phyloP scores from a whole-genome alignment of 306 rosid genomes.

The Quercus suber region DNA sequence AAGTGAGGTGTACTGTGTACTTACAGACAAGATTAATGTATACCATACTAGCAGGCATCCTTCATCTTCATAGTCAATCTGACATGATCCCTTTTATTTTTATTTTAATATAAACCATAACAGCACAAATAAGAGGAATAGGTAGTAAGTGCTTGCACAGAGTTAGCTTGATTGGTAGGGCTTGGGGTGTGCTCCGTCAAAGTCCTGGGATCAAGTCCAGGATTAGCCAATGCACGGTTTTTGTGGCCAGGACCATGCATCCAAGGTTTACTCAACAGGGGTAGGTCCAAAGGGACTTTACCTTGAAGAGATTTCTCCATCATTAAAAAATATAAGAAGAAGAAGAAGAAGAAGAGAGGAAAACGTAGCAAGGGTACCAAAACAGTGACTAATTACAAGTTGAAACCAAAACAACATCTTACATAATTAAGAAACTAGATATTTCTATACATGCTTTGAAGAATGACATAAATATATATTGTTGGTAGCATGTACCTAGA shows the following conservation, averaged over 20 bases:
- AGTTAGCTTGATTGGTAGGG: too few species aligned
- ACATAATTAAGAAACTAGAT: not conserved
- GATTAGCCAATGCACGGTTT: too few species aligned
- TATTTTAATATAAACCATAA: not conserved
- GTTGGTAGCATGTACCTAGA: constrained; percentile 62
- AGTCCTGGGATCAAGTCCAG: too few species aligned
- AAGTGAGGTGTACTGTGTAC: not conserved
- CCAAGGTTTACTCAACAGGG: too few species aligned
- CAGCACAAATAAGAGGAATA: not conserved
- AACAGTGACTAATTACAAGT: not conserved
- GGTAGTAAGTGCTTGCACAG: not conserved
- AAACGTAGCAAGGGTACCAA: not conserved
- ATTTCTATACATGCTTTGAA: not conserved
- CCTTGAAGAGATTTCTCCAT: too few species aligned
- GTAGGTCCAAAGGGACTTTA: too few species aligned
- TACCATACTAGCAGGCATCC: not conserved
- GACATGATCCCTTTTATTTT: not conserved
- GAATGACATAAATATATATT: not conserved
- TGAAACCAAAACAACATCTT: not conserved
- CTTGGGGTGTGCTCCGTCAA: too few species aligned
- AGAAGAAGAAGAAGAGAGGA: not conserved
- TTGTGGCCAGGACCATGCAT: too few species aligned
- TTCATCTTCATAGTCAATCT: not conserved
- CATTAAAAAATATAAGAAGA: too few species aligned
- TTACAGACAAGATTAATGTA: not conserved